phyloP scores from a whole-genome alignment of 116 monocot species.

The Iris pallida region DNA sequence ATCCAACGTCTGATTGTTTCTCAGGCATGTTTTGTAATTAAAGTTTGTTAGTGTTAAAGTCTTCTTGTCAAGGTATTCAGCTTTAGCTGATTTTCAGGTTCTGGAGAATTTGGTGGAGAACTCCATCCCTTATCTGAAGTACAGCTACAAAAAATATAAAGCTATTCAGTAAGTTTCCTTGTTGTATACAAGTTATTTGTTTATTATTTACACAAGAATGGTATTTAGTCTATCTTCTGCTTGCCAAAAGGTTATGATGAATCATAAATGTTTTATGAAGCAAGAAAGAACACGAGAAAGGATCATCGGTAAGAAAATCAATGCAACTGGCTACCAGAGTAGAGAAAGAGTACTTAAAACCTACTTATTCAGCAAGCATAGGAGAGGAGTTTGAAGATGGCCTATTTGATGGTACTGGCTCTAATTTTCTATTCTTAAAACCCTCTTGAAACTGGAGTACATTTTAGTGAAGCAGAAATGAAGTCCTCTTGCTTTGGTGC shows the following conservation, averaged over 20 bases:
- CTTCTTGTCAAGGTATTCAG: background rate
- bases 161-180: slow-evolving; percentile 60
- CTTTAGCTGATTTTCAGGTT: slow-evolving; percentile 34
- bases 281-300: slow-evolving; percentile 75
- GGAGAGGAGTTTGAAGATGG: slow-evolving; percentile 88
- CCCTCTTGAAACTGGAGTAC: background rate
- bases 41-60: background rate
- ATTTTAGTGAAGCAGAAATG: slow-evolving; percentile 3
- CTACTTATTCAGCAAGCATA: slow-evolving; percentile 75
- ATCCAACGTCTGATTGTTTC: slow-evolving; percentile 83
- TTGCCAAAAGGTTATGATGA: slow-evolving; percentile 4
- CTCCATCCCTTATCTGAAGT: slow-evolving; percentile 76
- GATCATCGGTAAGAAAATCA: slow-evolving; percentile 34
- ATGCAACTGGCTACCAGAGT: slow-evolving; percentile 59
- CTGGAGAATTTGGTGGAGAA: slow-evolving; percentile 89
- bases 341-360: slow-evolving; percentile 89
- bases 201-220: too few relatives aligned
- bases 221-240: too few relatives aligned
- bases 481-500: slow-evolving; percentile 7
- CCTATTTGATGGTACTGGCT: slow-evolving; percentile 72
- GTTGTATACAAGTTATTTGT: slow-evolving; percentile 8
- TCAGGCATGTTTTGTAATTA: slow-evolving; percentile 47
- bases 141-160: slow-evolving; percentile 87
- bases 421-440: slow-evolving; percentile 2
- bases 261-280: slow-evolving; percentile 28